These are phyloP conservation scores for Gnomoniopsis smithogilvyi DNA, from an alignment of 2,329 filamentous ascomycete species.

Conservation along the genomic window DNA sequence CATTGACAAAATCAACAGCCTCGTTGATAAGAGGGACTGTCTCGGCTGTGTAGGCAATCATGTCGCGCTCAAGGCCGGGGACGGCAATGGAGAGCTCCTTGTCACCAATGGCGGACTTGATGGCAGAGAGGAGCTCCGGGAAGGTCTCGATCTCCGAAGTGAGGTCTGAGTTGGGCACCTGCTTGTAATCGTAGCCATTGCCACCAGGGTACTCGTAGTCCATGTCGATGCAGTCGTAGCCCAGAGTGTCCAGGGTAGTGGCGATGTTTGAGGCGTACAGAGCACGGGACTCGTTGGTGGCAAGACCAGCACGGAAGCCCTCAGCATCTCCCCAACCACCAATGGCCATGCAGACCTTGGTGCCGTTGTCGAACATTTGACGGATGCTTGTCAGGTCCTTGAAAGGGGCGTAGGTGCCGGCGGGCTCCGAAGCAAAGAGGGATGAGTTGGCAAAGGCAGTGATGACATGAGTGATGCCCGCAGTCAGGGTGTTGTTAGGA, in stretches of 20 bases:
- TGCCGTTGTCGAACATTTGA: slow-evolving; percentile 46
- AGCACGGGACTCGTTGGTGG: slow-evolving; percentile 42
- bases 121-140: slow-evolving; percentile 55
- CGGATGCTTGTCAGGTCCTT: slow-evolving; percentile 49
- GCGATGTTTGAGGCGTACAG: slow-evolving; percentile 57
- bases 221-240: slow-evolving; percentile 61
- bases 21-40: slow-evolving; percentile 56
- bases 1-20: slow-evolving; percentile 64
- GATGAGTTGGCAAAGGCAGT: slow-evolving; percentile 51
- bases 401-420: slow-evolving; percentile 49
- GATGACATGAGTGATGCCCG: slow-evolving; percentile 51
- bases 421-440: slow-evolving; percentile 43
- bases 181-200: slow-evolving; percentile 68
- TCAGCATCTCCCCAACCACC: slow-evolving; percentile 63
- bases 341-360: slow-evolving; percentile 61
- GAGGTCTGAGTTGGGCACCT: slow-evolving; percentile 57
- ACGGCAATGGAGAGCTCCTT: slow-evolving; percentile 67
- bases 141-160: slow-evolving; percentile 61
- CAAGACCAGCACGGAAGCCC: slow-evolving; percentile 51
- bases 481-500: slow-evolving; percentile 27
- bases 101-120: slow-evolving; percentile 56
- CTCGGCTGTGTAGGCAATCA: slow-evolving; percentile 62
- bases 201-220: slow-evolving; percentile 68
- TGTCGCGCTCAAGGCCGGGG: slow-evolving; percentile 60
- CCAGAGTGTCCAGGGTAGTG: slow-evolving; percentile 47